Evolutionary conservation across 1,284 basidiomycete species (phyloP), one percentile per base, ranked within the genome.

Genomic region (Ceratobasidium sp.): DNA sequence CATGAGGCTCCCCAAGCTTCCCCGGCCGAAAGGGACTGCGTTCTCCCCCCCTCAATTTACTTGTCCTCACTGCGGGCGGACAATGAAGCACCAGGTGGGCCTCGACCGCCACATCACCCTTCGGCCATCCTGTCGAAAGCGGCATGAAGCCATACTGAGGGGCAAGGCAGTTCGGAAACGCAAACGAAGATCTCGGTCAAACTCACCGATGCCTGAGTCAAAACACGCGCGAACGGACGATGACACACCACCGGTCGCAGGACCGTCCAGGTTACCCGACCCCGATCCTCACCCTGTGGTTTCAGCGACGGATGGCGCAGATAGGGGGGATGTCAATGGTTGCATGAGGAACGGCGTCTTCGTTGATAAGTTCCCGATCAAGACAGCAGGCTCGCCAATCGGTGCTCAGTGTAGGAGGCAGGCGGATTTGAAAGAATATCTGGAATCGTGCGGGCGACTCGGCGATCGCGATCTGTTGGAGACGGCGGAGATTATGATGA

Each of bases 331-430:
- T 14, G 5, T 34, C 54, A 9, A 24, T 13, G 29, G 54, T 8
- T 34, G 34, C 9, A 56, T 27, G 27, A 49, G 24, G 19, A 48
- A 73, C 16, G 71, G 71, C 9, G 22, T 63, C 2, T 63, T 41
- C 19, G 34, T 62, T 16, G 71, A 73, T 34, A 8, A 19, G 13
- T 73, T 73, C 34, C 71, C 71, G 0, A 24, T 53, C 8, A 41
- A 27, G 5, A 62, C 48, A 13, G 71, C 71, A 1, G 71, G 69
- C n/a, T 29, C 43, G 56, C 41, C 69, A 37, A 72, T 72, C 13
- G 27, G 66, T 29, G 27, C 24, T 27, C 27, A n/a, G 39, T 22
- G 37, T 13, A 71, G 19, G 37, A 39, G 8, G 3, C 16, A 69
- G 29, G 22, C 19, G 19, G 53, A 56, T 37, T 39, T 72, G 39